These are phyloP conservation scores for Cryphonectria parasitica DNA, from an alignment of 2,329 filamentous ascomycete species.

Conservation along the genomic window DNA sequence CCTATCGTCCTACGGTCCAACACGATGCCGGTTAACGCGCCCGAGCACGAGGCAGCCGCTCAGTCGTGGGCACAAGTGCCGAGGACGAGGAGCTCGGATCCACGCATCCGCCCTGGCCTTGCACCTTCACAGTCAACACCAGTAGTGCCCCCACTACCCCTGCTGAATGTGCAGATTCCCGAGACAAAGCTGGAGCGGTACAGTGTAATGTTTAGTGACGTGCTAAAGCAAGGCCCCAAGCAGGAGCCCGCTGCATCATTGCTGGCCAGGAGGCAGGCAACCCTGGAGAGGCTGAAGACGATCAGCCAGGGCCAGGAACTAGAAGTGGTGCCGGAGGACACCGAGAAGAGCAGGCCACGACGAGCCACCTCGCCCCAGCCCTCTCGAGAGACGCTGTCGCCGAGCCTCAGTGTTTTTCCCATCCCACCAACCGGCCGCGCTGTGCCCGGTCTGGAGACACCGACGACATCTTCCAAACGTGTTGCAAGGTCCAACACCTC, in stretches of 20 bases:
- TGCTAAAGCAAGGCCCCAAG: conserved; percentile 57
- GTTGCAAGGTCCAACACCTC: conserved; percentile 59
- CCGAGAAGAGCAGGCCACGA: conserved; percentile 41
- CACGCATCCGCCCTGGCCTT: conserved; percentile 22
- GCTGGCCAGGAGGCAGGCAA: conserved; percentile 62
- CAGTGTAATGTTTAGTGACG: conserved; percentile 86
- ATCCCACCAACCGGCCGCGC: conserved; percentile 35
- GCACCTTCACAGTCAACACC: conserved; percentile 12
- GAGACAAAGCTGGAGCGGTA: conserved; percentile 83
- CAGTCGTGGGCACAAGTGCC: conserved; percentile 28
- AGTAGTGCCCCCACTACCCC: conserved; percentile 36
- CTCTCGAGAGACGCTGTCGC: conserved; percentile 41
- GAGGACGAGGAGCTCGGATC: conserved; percentile 31
- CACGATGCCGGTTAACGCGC: conserved; percentile 41
- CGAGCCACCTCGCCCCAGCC: conserved; percentile 56
- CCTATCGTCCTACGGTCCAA: conserved; percentile 49
- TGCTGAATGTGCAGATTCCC: conserved; percentile 81
- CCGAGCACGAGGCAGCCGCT: conserved; percentile 3
- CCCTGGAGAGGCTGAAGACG: conserved; percentile 59
- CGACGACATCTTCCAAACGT: conserved; percentile 42
- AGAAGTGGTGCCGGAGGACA: conserved; percentile 39
- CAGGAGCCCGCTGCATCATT: conserved; percentile 44
- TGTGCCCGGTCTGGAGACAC: conserved; percentile 31
- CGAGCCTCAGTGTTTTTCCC: conserved; percentile 52
- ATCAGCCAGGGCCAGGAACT: conserved; percentile 40